phyloP scores from a whole-genome alignment of 202 grass and related monocot species.

The Bolboschoenoplectus hybrid region DNA sequence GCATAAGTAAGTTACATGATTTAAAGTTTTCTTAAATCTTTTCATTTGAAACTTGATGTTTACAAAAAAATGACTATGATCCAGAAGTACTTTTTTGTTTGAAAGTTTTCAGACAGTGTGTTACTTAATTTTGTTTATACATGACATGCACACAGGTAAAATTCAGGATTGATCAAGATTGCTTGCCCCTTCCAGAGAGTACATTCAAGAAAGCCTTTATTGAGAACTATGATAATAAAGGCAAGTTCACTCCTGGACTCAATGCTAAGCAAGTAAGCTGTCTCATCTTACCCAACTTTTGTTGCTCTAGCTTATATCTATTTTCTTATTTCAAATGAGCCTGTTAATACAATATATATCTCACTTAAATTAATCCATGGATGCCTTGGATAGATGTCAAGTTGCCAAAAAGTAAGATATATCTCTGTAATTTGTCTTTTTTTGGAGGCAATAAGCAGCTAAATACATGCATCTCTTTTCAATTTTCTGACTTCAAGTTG shows the following conservation, averaged over 20 bases:
- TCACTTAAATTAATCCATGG: neutral
- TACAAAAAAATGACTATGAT: neutral
- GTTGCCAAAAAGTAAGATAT: neutral
- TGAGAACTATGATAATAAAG: constrained; percentile 75
- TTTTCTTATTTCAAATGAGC: neutral
- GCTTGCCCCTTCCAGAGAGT: constrained; percentile 73
- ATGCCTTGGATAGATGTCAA: neutral
- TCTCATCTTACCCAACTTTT: constrained; percentile 22
- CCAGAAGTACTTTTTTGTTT: neutral
- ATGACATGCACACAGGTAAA: constrained; percentile 62
- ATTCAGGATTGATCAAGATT: constrained; percentile 87
- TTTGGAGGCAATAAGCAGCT: neutral
- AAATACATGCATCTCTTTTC: neutral
- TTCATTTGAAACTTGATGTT: neutral
- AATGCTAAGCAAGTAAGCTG: constrained; percentile 65
- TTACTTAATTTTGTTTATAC: constrained; percentile 24
- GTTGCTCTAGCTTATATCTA: neutral
- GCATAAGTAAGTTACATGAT: constrained; percentile 8
- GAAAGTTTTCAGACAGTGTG: neutral
- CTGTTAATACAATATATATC: neutral
- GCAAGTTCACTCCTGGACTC: constrained; percentile 77
- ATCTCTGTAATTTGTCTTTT: neutral
- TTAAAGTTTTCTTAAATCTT: neutral
- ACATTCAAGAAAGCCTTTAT: constrained; percentile 78
- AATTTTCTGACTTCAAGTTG: neutral